phyloP scores from a whole-genome alignment of 345 rosid genomes.

The Populus alba region DNA sequence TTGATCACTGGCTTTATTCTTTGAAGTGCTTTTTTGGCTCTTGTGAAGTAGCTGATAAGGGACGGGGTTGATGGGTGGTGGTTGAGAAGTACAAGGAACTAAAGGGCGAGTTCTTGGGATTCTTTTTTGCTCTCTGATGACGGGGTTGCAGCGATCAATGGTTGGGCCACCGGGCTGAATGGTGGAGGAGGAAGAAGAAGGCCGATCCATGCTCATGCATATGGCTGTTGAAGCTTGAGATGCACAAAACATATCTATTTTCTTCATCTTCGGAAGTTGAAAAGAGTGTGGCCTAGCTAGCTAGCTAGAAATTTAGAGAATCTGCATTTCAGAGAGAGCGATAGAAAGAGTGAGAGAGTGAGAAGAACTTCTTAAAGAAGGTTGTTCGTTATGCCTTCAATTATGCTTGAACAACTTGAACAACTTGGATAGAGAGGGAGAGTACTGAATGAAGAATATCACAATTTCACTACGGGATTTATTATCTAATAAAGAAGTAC shows the following conservation, averaged over 20 bases:
- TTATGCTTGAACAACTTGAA: conserved; percentile 6
- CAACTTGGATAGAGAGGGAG: neutral
- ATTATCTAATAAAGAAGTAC: neutral
- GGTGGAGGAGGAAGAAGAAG: conserved; percentile 26
- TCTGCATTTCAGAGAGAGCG: conserved; percentile 18
- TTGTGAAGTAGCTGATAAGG: conserved; percentile 43
- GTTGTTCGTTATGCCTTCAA: conserved; percentile 13
- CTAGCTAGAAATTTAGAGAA: conserved; percentile 23
- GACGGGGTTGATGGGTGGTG: conserved; percentile 41
- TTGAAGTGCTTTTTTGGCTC: conserved; percentile 29
- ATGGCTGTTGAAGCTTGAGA: conserved; percentile 84
- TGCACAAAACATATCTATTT: conserved; percentile 64
- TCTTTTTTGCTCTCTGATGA: conserved; percentile 69
- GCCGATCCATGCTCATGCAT: conserved; percentile 56
- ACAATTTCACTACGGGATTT: neutral
- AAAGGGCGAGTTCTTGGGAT: conserved; percentile 38
- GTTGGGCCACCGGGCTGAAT: conserved; percentile 49
- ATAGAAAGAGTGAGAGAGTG: conserved; percentile 13
- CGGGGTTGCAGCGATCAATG: conserved; percentile 87
- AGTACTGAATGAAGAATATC: neutral
- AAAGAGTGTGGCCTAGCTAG: conserved; percentile 4
- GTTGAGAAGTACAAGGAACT: conserved; percentile 38
- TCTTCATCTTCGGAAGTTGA: conserved; percentile 36
- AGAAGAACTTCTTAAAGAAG: conserved; percentile 20
- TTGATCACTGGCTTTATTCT: conserved; percentile 13